Evolutionary conservation across 345 rosid species (phyloP).

Genomic region (Eucalyptus victrix): DNA sequence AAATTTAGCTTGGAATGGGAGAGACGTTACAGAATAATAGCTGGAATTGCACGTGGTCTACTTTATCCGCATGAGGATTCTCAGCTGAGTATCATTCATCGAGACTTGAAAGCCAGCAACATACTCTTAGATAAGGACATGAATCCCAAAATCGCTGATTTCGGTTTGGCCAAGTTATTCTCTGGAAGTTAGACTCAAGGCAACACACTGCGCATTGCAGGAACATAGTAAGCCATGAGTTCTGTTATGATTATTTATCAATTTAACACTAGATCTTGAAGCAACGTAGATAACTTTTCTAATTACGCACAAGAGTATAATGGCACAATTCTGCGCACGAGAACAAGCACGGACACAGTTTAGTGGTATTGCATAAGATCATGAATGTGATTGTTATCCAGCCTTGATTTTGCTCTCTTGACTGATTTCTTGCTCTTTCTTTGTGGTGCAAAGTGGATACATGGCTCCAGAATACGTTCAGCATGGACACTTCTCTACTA

Average conservation of each 20-base stretch:
- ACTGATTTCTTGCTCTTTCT: not conserved
- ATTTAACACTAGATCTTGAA: not conserved
- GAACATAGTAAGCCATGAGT: conserved; percentile 15
- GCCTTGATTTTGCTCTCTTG: not conserved
- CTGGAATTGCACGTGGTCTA: conserved; percentile 6
- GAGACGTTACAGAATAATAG: conserved; percentile 1
- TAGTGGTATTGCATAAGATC: not conserved
- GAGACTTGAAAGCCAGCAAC: conserved; percentile 13
- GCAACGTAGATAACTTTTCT: too few relatives aligned
- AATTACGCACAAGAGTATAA: too few relatives aligned
- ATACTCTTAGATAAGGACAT: conserved; percentile 4
- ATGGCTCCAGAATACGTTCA: conserved; percentile 40
- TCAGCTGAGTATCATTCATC: conserved; percentile 5
- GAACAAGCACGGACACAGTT: not conserved
- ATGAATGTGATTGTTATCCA: not conserved
- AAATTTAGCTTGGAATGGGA: conserved; percentile 1
- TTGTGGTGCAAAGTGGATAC: conserved; percentile 20
- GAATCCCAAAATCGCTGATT: conserved; percentile 16
- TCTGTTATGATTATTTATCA: not conserved
- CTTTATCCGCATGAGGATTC: conserved; percentile 12
- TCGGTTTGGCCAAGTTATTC: conserved; percentile 15
- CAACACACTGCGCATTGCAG: conserved; percentile 2
- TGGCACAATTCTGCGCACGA: not conserved
- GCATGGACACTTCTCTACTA: conserved; percentile 20
- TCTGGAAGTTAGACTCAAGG: conserved; percentile 10